A percentile compares a stretch with the other conserved stretches of the same genome.
Conservation (phyloP, 352 stramenopile species). For the Pilasporangium apinafurcum region DNA sequence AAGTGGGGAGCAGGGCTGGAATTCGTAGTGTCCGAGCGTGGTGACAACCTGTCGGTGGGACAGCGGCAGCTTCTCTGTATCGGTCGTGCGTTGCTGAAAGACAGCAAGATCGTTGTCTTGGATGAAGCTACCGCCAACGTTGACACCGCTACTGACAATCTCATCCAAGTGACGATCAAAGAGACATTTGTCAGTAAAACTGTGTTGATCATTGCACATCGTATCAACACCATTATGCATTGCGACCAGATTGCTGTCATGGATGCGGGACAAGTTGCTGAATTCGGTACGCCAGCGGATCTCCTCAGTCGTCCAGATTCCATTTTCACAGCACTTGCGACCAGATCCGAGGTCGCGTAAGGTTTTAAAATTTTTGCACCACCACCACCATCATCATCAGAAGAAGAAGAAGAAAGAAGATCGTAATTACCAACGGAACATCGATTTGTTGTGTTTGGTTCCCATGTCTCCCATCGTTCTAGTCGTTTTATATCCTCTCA, state of each 20-base stretch:
- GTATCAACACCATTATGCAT: slow-evolving; percentile 94
- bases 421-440: too few relatives aligned
- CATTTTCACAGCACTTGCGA: slow-evolving; percentile 25
- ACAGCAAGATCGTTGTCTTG: slow-evolving; percentile 86
- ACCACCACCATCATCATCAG: too few relatives aligned
- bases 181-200: slow-evolving; percentile 81
- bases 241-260: slow-evolving; percentile 91
- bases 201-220: slow-evolving; percentile 93
- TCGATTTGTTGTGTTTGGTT: too few relatives aligned
- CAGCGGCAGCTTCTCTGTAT: slow-evolving; percentile 84
- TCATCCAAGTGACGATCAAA: slow-evolving; percentile 77
- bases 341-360: too few relatives aligned
- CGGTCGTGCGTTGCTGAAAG: slow-evolving; percentile 86
- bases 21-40: slow-evolving; percentile 21
- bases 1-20: slow-evolving; percentile 11
- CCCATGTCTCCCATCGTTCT: too few relatives aligned
- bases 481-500: too few relatives aligned
- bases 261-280: slow-evolving; percentile 73
- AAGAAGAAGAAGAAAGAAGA: too few relatives aligned
- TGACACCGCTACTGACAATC: slow-evolving; percentile 75
- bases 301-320: slow-evolving; percentile 39
- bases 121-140: slow-evolving; percentile 93
- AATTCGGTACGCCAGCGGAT: slow-evolving; percentile 69
- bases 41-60: slow-evolving; percentile 44
- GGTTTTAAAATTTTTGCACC: too few relatives aligned